These are phyloP conservation scores for Poa annua DNA, from an alignment of 176 grass and related monocot species.

Conservation along the genomic window DNA sequence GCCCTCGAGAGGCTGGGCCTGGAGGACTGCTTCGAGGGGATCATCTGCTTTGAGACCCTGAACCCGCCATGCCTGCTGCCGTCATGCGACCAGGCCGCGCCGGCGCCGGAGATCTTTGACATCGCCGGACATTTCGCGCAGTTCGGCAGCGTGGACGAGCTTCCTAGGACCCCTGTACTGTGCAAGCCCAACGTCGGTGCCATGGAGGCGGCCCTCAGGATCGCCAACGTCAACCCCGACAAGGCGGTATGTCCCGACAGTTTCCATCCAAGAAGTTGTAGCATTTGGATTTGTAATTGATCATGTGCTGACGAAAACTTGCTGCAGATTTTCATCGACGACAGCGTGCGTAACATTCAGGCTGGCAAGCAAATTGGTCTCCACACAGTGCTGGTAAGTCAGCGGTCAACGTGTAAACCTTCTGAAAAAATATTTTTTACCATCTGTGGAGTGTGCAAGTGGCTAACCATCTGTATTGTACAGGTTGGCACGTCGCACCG, in stretches of 20 bases:
- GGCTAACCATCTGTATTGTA: neutral
- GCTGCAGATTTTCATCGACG: conserved; percentile 96
- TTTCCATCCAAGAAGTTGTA: neutral
- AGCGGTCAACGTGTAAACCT: neutral
- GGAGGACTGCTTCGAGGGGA: conserved; percentile 93
- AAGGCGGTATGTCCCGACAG: conserved; percentile 57
- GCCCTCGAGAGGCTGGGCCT: conserved; percentile 80
- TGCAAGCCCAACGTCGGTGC: conserved; percentile 92
- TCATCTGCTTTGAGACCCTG: conserved; percentile 99
- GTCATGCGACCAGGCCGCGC: neutral
- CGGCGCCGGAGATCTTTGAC: conserved; percentile 57
- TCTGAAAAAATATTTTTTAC: neutral
- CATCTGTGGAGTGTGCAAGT: neutral
- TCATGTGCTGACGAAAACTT: neutral
- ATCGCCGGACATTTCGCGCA: conserved; percentile 70
- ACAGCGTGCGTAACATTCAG: conserved; percentile 88
- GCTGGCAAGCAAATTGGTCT: conserved; percentile 86
- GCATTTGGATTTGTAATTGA: neutral
- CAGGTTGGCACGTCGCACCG: conserved; percentile 77
- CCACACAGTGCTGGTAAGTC: conserved; percentile 82
- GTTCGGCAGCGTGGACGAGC: conserved; percentile 41
- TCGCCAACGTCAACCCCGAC: conserved; percentile 77
- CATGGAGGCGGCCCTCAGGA: conserved; percentile 77
- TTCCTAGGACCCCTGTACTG: conserved; percentile 76
- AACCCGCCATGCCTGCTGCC: conserved; percentile 63